Base-by-base conservation (phyloP, 2,329 filamentous ascomycete genomes). In the Talaromyces sp. region DNA sequence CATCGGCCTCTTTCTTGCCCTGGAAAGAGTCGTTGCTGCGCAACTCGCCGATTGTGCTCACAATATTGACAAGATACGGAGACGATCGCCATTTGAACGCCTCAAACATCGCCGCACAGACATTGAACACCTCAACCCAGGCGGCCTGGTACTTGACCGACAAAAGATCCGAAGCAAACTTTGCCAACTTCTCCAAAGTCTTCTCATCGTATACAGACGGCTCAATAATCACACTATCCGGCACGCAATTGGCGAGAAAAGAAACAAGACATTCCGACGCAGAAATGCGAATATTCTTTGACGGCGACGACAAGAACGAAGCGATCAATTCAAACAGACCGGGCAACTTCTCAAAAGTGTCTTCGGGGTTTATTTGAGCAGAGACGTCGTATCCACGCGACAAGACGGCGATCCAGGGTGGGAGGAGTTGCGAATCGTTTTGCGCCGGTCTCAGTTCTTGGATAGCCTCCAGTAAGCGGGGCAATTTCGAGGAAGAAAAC, bases 251-350 rank as follows among this genome's bases (percentile, higher is more conserved):
- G 69, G 88, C 90, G 73, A 97, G 84, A 75, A 99, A 95, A 0
- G 94, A 97, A 64, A 97, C 90, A 66, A 99, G 81, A 75, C 95
- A 97, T 77, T 99, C 94, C 0, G 95, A 96, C 3, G 95, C 92
- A 3, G 95, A 98, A 37, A 97, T 87, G 66, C 95, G 88, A 72
- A 99, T 97, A 76, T 97, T 97, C 77, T 94, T 90, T 1, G 93
- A 94, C 0, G 91, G 87, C 0, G 93, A 96, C 56, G 91, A 87
- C 68, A 99, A 85, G 74, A 97, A 98, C 37, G 85, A 82, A 8
- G 91, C 85, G 2, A 98, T 86, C 82, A 93, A 85, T 63, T 83
- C 83, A 76, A 98, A 97, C 0, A 98, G 82, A 35, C 90, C 89
- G 0, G 95, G 93, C 3, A 99, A 81, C 72, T 95, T 96, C 74